Percentiles rank a stretch among this genome's conserved stretches.
Evolutionary conservation across 1,284 basidiomycete species (phyloP).

Genomic region (Microstroma glucosiphilum): DNA sequence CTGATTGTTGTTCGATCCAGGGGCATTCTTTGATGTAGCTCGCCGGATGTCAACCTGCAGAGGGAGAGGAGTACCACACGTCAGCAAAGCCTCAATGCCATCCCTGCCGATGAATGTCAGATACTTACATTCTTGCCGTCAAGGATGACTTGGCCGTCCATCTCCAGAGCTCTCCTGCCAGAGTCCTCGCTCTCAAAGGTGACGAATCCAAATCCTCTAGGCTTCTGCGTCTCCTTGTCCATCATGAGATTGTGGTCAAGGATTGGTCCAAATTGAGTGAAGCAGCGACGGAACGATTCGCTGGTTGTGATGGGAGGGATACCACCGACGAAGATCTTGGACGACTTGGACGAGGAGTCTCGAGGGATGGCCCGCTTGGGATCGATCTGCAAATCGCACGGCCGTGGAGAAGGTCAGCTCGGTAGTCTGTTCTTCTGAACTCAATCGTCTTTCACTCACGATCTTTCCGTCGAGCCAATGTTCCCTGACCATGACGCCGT

Average conservation of each 20-base stretch:
- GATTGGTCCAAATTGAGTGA: conserved; percentile 80
- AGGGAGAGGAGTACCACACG: conserved; percentile 52
- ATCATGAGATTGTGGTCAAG: conserved; percentile 98
- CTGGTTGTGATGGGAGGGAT: conserved; percentile 84
- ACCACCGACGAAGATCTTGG: conserved; percentile 81
- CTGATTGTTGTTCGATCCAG: conserved; percentile 25
- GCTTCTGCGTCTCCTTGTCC: conserved; percentile 88
- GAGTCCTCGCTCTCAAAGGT: conserved; percentile 81
- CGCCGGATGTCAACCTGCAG: conserved; percentile 73
- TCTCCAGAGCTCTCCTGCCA: conserved; percentile 60
- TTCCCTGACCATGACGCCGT: conserved; percentile 75
- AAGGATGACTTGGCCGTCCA: conserved; percentile 43
- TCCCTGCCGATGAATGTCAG: too few relatives aligned
- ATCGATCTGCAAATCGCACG: conserved; percentile 77
- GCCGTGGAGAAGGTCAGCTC: not conserved
- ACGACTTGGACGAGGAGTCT: conserved; percentile 25
- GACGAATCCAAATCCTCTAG: conserved; percentile 96
- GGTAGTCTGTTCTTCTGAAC: not conserved
- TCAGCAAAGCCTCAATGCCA: too few relatives aligned
- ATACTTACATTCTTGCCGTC: conserved; percentile 46
- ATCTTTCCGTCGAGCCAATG: conserved; percentile 90
- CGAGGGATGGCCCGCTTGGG: conserved; percentile 97
- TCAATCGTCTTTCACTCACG: conserved; percentile 56
- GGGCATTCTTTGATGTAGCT: conserved; percentile 24
- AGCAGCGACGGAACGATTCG: conserved; percentile 84